Base-by-base conservation (phyloP, 2,329 filamentous ascomycete genomes). In the Colletotrichum lentis region DNA sequence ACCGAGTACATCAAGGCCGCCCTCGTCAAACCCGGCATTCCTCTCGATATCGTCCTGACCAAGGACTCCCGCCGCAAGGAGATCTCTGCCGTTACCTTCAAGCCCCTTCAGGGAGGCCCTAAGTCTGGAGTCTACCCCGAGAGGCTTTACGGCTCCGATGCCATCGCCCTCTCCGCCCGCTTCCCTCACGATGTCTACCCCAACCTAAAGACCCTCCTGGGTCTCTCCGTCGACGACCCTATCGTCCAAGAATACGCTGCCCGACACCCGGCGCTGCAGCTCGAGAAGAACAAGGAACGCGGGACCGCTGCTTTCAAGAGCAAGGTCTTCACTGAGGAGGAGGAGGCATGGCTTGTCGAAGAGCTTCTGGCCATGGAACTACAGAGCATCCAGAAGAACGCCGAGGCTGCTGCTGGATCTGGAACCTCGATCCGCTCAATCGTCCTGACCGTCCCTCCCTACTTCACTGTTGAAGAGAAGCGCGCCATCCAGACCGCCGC, bases 51-150 rank as follows among this genome's bases (percentile, higher is more conserved):
- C 72, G 95, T 99, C 78, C 87, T 97, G 64, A 97, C 94, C 37
- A 99, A 98, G 79, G 96, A 99, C 81, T 97, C 96, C 37, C 92
- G 97, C 79, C 91, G 96, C 76, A 99, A 99, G 84, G 96, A 99
- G 79, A 88, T 87, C 27, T 93, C 94, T 2, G 94, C 94, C 49
- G 89, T 99, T 73, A 91, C 93, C 50, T 98, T 99, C 83, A 98
- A 99, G 81, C 93, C 94, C 44, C 85, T 88, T n/a, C 87, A 87
- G 73, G 82, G 86, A 74, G 87, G 86, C 62, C 84, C 88, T 67
- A 86, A 86, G 74, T 83, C 84, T 72, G 90, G 87, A 61, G 80
- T 83, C 20, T 97, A 91, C 78, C 96, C 96, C 46, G 96, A 99
- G 81, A 87, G 96, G 74, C 87, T 91, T 67, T 99, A 98, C 77